Percentiles rank a stretch among this genome's conserved stretches.
phyloP scores from a whole-genome alignment of 495 filamentous ascomycete species.

The Hypoxylon fragiforme region DNA sequence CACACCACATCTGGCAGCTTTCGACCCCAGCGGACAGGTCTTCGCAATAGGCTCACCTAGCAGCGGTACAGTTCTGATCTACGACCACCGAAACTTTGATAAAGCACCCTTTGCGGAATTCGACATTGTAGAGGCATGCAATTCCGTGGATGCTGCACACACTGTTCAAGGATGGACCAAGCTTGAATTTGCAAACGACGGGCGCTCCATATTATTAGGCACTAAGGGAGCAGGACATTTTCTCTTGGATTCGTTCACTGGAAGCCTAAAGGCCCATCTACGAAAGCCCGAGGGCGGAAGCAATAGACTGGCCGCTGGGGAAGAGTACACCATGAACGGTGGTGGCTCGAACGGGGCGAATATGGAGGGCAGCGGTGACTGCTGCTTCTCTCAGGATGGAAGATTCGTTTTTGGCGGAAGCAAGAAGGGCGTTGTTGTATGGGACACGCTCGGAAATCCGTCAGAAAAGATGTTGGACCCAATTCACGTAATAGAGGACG shows the following conservation, averaged over 20 bases:
- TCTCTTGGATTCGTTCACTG: slow-evolving; percentile 87
- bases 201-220: slow-evolving; percentile 79
- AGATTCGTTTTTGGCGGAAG: slow-evolving; percentile 81
- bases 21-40: slow-evolving; percentile 84
- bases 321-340: slow-evolving; percentile 38
- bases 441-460: slow-evolving; percentile 69
- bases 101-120: slow-evolving; percentile 86
- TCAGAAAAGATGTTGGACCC: slow-evolving; percentile 66
- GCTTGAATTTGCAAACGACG: slow-evolving; percentile 93
- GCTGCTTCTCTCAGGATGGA: slow-evolving; percentile 85
- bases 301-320: slow-evolving; percentile 53
- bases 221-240: slow-evolving; percentile 83
- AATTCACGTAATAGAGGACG: slow-evolving; percentile 62
- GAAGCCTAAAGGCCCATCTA: slow-evolving; percentile 68
- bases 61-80: slow-evolving; percentile 77
- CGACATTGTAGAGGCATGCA: slow-evolving; percentile 61
- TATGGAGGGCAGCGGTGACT: slow-evolving; percentile 69
- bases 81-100: slow-evolving; percentile 91
- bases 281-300: slow-evolving; percentile 47
- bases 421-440: slow-evolving; percentile 72
- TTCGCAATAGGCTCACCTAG: slow-evolving; percentile 87
- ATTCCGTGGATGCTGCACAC: slow-evolving; percentile 36
- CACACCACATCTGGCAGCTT: slow-evolving; percentile 79
- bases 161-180: slow-evolving; percentile 72
- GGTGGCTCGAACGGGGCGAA: slow-evolving; percentile 34